These are phyloP conservation scores for Salix koriyanagi DNA, from an alignment of 345 rosid genomes.

Conservation along the genomic window DNA sequence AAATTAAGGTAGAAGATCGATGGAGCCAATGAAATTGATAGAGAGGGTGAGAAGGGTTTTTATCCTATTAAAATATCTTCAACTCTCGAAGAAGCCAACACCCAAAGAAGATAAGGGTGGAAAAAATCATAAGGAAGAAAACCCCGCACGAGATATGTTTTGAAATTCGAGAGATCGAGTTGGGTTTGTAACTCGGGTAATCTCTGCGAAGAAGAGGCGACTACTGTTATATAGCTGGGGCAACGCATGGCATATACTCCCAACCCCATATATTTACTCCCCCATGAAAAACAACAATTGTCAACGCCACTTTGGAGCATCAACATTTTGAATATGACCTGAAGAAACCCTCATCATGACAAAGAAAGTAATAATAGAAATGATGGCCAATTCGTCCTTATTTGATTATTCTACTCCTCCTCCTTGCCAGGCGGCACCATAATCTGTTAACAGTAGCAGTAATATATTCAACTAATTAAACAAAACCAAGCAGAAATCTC, in stretches of 20 bases:
- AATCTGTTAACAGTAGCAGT: too few species aligned
- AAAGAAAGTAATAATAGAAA: background rate
- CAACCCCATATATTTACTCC: constrained; percentile 13
- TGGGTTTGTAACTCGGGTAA: background rate
- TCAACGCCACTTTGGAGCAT: constrained; percentile 27
- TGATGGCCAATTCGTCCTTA: background rate
- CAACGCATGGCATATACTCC: background rate
- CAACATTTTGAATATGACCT: constrained; percentile 18
- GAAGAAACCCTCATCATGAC: background rate
- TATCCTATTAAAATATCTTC: background rate
- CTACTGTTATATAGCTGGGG: constrained; percentile 8
- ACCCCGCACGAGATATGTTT: background rate
- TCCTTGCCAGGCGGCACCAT: too few species aligned
- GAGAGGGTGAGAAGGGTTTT: too few species aligned
- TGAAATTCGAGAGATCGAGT: background rate
- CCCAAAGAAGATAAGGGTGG: background rate
- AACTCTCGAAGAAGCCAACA: background rate
- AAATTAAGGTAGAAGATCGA: background rate
- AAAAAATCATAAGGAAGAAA: background rate
- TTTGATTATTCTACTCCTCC: background rate
- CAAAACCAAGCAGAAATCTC: too few species aligned
- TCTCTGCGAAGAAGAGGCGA: background rate
- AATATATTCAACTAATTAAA: background rate
- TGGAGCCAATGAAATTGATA: background rate
- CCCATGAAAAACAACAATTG: constrained; percentile 8